Evolutionary conservation across 2,329 filamentous ascomycete species (phyloP).

Genomic region (Beauveria sp.): DNA sequence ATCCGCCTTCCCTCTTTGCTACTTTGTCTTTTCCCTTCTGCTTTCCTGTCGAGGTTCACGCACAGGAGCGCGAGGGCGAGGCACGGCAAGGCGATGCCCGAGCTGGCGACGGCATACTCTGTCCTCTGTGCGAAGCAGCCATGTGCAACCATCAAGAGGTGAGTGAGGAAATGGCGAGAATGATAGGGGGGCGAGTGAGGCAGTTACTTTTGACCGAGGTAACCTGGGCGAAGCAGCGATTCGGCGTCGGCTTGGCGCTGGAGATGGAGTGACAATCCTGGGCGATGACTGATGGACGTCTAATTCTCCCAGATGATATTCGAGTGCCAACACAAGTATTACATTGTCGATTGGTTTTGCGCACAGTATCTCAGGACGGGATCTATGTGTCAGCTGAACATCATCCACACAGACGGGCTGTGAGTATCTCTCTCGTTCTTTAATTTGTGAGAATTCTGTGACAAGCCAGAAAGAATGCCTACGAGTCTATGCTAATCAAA

Average conservation of each 20-base stretch:
- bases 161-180: background rate
- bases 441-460: too few relatives aligned
- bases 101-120: too few relatives aligned
- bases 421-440: background rate
- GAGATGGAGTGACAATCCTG: background rate
- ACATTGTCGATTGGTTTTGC: slow-evolving; percentile 1
- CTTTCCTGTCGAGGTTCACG: background rate
- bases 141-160: slow-evolving; percentile 8
- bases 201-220: background rate
- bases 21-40: background rate
- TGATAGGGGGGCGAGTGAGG: too few relatives aligned
- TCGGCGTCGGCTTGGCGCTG: too few relatives aligned
- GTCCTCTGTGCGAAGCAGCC: background rate
- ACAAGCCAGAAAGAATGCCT: background rate
- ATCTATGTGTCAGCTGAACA: background rate
- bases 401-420: background rate
- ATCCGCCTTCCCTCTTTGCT: too few relatives aligned
- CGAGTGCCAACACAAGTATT: background rate
- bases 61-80: too few relatives aligned
- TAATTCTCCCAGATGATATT: background rate
- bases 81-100: too few relatives aligned
- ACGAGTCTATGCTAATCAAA: background rate
- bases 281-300: background rate
- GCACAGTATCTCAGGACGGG: background rate
- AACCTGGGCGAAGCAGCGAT: too few relatives aligned